A percentile compares a stretch with the other conserved stretches of the same genome.
These are phyloP conservation scores for Neoboletus subvelutipes DNA, from an alignment of 768 basidiomycete genomes.

Conservation along the genomic window DNA sequence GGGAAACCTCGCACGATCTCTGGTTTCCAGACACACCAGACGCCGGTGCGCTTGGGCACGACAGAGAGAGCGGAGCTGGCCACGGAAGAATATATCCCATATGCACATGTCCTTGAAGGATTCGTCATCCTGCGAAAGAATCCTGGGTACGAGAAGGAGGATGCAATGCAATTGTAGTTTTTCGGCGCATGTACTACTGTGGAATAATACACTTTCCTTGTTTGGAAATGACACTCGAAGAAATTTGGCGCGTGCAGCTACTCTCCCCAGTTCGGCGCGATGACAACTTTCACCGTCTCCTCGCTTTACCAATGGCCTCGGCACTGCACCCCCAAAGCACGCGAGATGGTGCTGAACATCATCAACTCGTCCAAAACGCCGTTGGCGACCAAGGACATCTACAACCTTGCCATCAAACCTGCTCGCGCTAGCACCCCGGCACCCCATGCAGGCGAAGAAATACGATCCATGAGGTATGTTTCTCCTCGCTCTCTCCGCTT, in stretches of 20 bases:
- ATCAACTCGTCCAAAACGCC: constrained; percentile 23
- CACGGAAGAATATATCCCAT: constrained; percentile 95
- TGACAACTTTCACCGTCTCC: constrained; percentile 14
- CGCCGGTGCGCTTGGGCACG: constrained; percentile 92
- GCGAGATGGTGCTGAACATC: constrained; percentile 22
- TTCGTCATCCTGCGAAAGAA: constrained; percentile 92
- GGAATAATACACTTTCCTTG: constrained; percentile 5
- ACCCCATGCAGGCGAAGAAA: constrained; percentile 44
- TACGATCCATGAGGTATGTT: constrained; percentile 55
- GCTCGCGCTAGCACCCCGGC: constrained; percentile 25
- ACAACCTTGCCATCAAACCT: constrained; percentile 19
- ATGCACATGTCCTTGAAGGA: constrained; percentile 86
- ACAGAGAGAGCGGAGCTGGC: constrained; percentile 94
- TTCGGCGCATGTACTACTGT: constrained; percentile 4
- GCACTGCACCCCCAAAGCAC: constrained; percentile 22
- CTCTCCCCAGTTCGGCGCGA: background rate
- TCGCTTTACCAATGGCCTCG: constrained; percentile 26
- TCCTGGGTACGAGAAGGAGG: constrained; percentile 84
- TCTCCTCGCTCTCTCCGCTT: background rate
- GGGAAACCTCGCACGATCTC: constrained; percentile 96
- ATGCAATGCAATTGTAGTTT: constrained; percentile 73
- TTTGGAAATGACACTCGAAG: background rate
- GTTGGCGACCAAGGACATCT: constrained; percentile 29
- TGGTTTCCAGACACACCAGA: constrained; percentile 97
- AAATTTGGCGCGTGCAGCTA: background rate